Conservation (phyloP, 495 filamentous ascomycete species). For the Aspergillus egyptiacus region DNA sequence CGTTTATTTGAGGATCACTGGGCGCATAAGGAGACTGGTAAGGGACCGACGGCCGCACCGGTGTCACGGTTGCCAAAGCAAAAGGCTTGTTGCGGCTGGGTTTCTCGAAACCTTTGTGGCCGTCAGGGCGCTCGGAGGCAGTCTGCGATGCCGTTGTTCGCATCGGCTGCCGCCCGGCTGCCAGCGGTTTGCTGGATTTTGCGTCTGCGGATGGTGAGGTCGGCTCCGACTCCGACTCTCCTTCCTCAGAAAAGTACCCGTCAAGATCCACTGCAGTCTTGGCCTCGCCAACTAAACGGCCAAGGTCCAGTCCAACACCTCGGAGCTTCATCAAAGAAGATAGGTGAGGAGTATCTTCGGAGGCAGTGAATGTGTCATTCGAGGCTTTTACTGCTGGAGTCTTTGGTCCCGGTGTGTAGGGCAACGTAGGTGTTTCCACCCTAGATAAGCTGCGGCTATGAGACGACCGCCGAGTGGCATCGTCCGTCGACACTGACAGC, state of each 20-base stretch:
- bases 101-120: constrained; percentile 49
- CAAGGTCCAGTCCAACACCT: constrained; percentile 59
- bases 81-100: constrained; percentile 23
- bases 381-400: constrained; percentile 15
- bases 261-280: constrained; percentile 25
- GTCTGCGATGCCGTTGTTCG: constrained; percentile 53
- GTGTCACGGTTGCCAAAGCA: constrained; percentile 27
- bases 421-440: constrained; percentile 29
- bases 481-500: constrained; percentile 35
- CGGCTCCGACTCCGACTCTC: constrained; percentile 25
- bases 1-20: constrained; percentile 28
- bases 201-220: constrained; percentile 7
- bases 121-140: constrained; percentile 44
- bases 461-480: constrained; percentile 16
- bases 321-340: constrained; percentile 62
- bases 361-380: constrained; percentile 38
- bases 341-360: constrained; percentile 68
- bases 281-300: constrained; percentile 39
- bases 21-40: constrained; percentile 32
- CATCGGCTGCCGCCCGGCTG: constrained; percentile 44
- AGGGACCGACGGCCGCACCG: constrained; percentile 25
- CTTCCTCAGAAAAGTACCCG: constrained; percentile 25
- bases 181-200: constrained; percentile 16
- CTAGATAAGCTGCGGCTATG: constrained; percentile 14
- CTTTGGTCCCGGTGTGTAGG: constrained; percentile 1